Evolutionary conservation across 192 early-diverging fungal genomes (phyloP).

Genomic region (Umbelopsis sp.): DNA sequence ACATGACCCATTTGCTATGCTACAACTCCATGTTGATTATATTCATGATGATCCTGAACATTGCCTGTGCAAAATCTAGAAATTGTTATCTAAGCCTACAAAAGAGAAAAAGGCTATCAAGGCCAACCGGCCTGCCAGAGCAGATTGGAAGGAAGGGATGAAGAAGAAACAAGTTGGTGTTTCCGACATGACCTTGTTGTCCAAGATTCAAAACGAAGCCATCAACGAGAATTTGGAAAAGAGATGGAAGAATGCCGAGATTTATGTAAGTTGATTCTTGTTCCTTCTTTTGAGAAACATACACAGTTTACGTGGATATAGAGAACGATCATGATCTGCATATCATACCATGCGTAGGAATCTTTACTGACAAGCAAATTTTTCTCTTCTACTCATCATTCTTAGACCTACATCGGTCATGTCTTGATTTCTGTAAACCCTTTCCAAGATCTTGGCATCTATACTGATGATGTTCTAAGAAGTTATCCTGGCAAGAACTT

Average conservation of each 20-base stretch:
- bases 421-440: slow-evolving; percentile 92
- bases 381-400: slow-evolving; percentile 4
- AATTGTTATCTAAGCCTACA: slow-evolving; percentile 18
- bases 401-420: slow-evolving; percentile 93
- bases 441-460: slow-evolving; percentile 94
- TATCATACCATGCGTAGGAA: no score
- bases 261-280: slow-evolving; percentile 73
- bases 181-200: slow-evolving; percentile 89
- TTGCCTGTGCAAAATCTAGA: not conserved
- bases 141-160: slow-evolving; percentile 75
- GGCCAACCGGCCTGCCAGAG: slow-evolving; percentile 50
- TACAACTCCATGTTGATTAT: not conserved
- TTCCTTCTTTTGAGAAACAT: not conserved
- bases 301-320: not conserved
- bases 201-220: slow-evolving; percentile 93
- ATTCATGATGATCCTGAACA: not conserved
- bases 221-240: slow-evolving; percentile 95
- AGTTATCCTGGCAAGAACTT: slow-evolving; percentile 86
- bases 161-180: slow-evolving; percentile 82
- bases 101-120: slow-evolving; percentile 40
- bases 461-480: slow-evolving; percentile 87
- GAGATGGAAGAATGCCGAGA: slow-evolving; percentile 81
- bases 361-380: not conserved
- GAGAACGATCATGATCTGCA: not conserved
- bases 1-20: not conserved